These are phyloP conservation scores for Rutstroemia sydowiana DNA, from an alignment of 2,329 filamentous ascomycete genomes.

Conservation along the genomic window DNA sequence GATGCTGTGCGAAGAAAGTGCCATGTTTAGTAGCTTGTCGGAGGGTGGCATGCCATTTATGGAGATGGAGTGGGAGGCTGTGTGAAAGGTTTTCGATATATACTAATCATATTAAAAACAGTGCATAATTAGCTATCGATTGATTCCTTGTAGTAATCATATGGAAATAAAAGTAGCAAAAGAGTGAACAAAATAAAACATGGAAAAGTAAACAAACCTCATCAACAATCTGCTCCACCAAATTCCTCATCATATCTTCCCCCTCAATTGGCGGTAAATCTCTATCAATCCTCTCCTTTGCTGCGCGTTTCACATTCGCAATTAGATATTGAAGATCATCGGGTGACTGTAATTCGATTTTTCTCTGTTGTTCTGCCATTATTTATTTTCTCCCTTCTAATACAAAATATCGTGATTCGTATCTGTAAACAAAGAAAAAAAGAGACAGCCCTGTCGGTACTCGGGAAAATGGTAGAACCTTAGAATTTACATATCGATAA, in stretches of 20 bases:
- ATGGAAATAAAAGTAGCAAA: not conserved
- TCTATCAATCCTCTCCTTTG: constrained; percentile 57
- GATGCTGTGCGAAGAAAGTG: constrained; percentile 25
- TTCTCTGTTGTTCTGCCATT: constrained; percentile 48
- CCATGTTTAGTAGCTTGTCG: constrained; percentile 29
- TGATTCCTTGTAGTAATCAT: not conserved
- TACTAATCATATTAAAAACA: constrained; percentile 38
- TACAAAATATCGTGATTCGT: too few relatives aligned
- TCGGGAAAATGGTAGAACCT: too few relatives aligned
- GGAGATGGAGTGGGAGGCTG: constrained; percentile 51
- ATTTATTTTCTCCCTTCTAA: not conserved
- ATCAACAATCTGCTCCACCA: constrained; percentile 53
- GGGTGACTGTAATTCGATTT: constrained; percentile 72
- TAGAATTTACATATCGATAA: too few relatives aligned
- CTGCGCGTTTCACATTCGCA: constrained; percentile 60
- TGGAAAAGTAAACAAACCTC: constrained; percentile 37
- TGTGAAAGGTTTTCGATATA: constrained; percentile 52
- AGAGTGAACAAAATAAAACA: not conserved
- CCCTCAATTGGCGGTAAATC: constrained; percentile 59
- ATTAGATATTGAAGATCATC: constrained; percentile 67
- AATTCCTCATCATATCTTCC: constrained; percentile 50
- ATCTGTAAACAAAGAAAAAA: too few relatives aligned
- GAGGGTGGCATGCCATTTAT: constrained; percentile 50
- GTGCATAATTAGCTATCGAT: not conserved
- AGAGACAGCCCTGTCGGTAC: too few relatives aligned